Evolutionary conservation across 306 rosid genomes (phyloP).

Genomic region (Glycyrrhiza uralensis): DNA sequence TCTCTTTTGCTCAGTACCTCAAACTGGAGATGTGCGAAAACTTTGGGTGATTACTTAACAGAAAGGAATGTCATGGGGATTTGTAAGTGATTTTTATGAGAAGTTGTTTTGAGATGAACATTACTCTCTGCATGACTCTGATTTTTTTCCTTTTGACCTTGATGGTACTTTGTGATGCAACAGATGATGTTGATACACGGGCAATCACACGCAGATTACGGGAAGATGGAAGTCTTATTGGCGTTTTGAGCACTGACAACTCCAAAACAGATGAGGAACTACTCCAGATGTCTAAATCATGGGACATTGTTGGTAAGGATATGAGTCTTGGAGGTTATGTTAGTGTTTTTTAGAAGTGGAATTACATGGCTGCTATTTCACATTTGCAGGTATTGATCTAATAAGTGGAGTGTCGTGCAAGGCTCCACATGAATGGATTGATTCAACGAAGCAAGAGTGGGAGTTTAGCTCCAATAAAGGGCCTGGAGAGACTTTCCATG

Average conservation of each 20-base stretch:
- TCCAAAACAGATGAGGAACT: constrained; percentile 80
- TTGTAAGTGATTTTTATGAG: constrained; percentile 55
- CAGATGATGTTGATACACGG: constrained; percentile 95
- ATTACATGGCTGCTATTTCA: constrained; percentile 18
- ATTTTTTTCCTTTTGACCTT: constrained; percentile 7
- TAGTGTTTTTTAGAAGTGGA: background rate
- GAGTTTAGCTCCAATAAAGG: constrained; percentile 45
- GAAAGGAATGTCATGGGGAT: constrained; percentile 95
- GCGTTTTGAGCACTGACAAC: constrained; percentile 86
- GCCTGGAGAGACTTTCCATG: constrained; percentile 55
- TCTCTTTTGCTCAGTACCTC: constrained; percentile 65
- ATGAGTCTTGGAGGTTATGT: background rate
- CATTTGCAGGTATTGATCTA: constrained; percentile 72
- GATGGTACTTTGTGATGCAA: constrained; percentile 30
- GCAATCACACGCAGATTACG: constrained; percentile 91
- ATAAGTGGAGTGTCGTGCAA: constrained; percentile 92
- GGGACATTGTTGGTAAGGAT: constrained; percentile 93
- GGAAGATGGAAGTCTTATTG: constrained; percentile 94
- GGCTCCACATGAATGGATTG: constrained; percentile 79
- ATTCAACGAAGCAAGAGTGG: constrained; percentile 67
- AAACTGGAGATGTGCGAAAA: constrained; percentile 76
- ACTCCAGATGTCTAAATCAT: constrained; percentile 69
- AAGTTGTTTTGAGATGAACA: background rate
- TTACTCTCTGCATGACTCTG: background rate
- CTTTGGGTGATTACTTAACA: constrained; percentile 69